Base-by-base conservation (phyloP, 305 asterid species). In the Fraxinus floribunda region DNA sequence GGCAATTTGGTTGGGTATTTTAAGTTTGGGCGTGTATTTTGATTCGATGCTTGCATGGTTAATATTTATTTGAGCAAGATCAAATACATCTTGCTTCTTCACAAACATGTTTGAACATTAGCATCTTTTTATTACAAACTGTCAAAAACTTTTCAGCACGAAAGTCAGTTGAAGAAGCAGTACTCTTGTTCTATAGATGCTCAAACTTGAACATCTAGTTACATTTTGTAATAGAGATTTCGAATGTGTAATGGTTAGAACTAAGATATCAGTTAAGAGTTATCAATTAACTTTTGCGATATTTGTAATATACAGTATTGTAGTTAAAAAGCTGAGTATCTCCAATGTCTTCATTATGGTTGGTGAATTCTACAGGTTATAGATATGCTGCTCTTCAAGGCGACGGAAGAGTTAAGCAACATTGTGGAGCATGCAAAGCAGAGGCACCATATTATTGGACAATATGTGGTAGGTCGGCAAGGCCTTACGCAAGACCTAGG, bases 371-470 rank as follows among this genome's bases (percentile, higher is more conserved):
- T 74, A 41, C 93, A 95, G 97, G 95, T 95, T 22, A 92, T 95
- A 75, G 99, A 94, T 84, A 86, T 94, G 97, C 91, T 95, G 85
- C 92, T 95, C 55, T 88, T 95, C 89, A 95, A 95, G 92, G 99
- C 87, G 66, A 89, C 92, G 78, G 99, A 95, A 86, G 99, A 95
- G 82, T 72, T 95, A 87, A 89, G 85, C 79, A 91, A 88, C 85
- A 70, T 94, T 9, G 97, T 95, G 90, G 96, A 94, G 83, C 98
- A 94, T 18, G 79, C 99, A 35, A 95, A 95, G 90, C 99, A 95
- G 88, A 90, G 99, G 84, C 98, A 95, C 87, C 99, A 94, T 89
- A 84, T 95, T 76, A 52, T 95, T 60, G 99, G 99, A 20, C 98
- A 94, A 82, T 95, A 94, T 80, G 91, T 93, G 52, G 79, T 92